Conservation (phyloP, 495 filamentous ascomycete genomes). For the Venustampulla echinocandica region DNA sequence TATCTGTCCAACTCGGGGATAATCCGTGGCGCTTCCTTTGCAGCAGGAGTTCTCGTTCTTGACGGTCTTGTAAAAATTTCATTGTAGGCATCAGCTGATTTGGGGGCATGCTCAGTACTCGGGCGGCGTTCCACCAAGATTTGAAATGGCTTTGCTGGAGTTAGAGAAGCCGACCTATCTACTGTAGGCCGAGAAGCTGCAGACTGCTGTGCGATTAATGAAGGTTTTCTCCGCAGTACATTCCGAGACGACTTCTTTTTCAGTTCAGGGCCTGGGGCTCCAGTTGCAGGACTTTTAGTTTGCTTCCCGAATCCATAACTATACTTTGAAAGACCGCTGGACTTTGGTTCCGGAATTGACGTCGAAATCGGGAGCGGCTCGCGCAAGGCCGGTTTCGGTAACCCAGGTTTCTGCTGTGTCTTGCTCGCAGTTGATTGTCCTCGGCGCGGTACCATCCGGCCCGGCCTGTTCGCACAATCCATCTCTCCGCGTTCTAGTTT, state of each 20-base stretch:
- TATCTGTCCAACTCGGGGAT: conserved; percentile 48
- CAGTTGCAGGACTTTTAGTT: conserved; percentile 10
- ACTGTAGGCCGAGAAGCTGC: conserved; percentile 1
- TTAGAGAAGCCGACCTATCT: conserved; percentile 14
- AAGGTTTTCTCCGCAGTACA: conserved; percentile 38
- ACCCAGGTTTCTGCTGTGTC: conserved; percentile 3
- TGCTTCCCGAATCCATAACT: conserved; percentile 21
- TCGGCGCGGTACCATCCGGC: conserved; percentile 8
- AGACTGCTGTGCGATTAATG: conserved; percentile 33
- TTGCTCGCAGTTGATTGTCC: background rate
- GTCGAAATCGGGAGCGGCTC: conserved; percentile 13
- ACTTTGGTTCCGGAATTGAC: conserved; percentile 4
- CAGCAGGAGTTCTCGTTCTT: conserved; percentile 5
- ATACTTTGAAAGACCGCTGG: conserved; percentile 4
- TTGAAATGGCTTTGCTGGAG: conserved; percentile 14
- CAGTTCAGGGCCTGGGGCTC: conserved; percentile 11
- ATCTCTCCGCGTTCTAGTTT: conserved; percentile 13
- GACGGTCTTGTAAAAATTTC: conserved; percentile 19
- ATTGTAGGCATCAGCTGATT: conserved; percentile 20
- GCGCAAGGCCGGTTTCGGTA: conserved; percentile 18
- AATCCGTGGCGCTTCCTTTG: conserved; percentile 31
- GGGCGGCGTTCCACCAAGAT: conserved; percentile 24
- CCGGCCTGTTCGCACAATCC: conserved; percentile 16
- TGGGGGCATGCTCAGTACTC: conserved; percentile 25
- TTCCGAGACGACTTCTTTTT: conserved; percentile 29